Conservation (phyloP, 768 basidiomycete species). For the Leccinum aurantiacum region DNA sequence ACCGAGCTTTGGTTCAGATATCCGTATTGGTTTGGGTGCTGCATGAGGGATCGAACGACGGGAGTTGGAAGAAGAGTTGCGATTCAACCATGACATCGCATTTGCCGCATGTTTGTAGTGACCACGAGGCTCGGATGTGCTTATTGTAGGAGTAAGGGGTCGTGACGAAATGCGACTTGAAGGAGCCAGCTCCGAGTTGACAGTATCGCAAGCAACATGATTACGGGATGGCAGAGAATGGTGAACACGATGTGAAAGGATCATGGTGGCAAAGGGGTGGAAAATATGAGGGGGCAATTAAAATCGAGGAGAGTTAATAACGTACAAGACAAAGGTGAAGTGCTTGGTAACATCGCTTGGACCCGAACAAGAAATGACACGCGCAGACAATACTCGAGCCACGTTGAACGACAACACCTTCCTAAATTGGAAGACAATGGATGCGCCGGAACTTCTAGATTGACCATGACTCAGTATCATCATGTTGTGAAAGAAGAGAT, state of each 20-base stretch:
- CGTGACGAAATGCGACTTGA: slow-evolving; percentile 10
- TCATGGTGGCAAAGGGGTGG: slow-evolving; percentile 23
- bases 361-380: slow-evolving; percentile 7
- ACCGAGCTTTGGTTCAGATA: slow-evolving; percentile 44
- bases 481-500: background rate
- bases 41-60: slow-evolving; percentile 25
- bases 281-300: background rate
- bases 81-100: slow-evolving; percentile 44
- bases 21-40: slow-evolving; percentile 40
- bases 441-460: background rate
- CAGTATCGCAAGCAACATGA: slow-evolving; percentile 8
- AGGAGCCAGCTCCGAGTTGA: slow-evolving; percentile 31
- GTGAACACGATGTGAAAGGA: slow-evolving; percentile 23
- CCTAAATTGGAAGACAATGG: slow-evolving; percentile 28
- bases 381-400: slow-evolving; percentile 19
- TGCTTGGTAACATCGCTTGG: slow-evolving; percentile 9
- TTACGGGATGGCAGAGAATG: slow-evolving; percentile 12
- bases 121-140: slow-evolving; percentile 25
- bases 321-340: slow-evolving; percentile 7
- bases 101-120: slow-evolving; percentile 40
- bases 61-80: slow-evolving; percentile 36
- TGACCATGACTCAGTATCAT: background rate
- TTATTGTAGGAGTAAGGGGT: slow-evolving; percentile 30
- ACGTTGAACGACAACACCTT: slow-evolving; percentile 25
- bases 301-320: slow-evolving; percentile 10